These are phyloP conservation scores for Agaricus blazei DNA, from an alignment of 768 basidiomycete genomes.

Conservation along the genomic window DNA sequence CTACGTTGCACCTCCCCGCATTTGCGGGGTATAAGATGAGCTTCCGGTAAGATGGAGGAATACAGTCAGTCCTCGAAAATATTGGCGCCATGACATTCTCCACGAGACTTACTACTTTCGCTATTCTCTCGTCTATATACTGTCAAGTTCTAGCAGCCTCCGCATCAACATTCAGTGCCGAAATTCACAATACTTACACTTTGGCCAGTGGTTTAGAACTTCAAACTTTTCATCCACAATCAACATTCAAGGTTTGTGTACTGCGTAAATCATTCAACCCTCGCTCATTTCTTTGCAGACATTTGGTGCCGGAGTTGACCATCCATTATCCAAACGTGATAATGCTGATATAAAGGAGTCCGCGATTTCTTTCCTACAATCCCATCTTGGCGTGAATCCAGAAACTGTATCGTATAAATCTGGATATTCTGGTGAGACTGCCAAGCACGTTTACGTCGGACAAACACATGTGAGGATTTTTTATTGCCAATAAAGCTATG, in stretches of 20 bases:
- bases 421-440: conserved; percentile 21
- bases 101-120: neutral
- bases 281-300: conserved; percentile 16
- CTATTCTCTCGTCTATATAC: neutral
- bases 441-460: conserved; percentile 16
- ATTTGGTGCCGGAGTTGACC: conserved; percentile 25
- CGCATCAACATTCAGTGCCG: neutral
- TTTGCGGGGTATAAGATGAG: conserved; percentile 1
- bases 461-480: conserved; percentile 8
- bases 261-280: neutral
- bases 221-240: conserved; percentile 31
- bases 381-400: conserved; percentile 19
- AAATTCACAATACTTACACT: conserved; percentile 24
- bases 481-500: neutral
- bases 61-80: neutral
- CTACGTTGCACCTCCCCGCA: neutral
- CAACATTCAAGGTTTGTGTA: conserved; percentile 26
- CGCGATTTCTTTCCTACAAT: conserved; percentile 20
- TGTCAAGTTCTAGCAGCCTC: neutral
- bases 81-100: neutral
- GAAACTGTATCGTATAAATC: conserved; percentile 19
- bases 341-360: conserved; percentile 18
- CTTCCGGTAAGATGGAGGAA: neutral
- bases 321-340: conserved; percentile 22
- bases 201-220: conserved; percentile 25